These are phyloP conservation scores for Globisporangium paroecandrum DNA, from an alignment of 352 stramenopile species.

Conservation along the genomic window DNA sequence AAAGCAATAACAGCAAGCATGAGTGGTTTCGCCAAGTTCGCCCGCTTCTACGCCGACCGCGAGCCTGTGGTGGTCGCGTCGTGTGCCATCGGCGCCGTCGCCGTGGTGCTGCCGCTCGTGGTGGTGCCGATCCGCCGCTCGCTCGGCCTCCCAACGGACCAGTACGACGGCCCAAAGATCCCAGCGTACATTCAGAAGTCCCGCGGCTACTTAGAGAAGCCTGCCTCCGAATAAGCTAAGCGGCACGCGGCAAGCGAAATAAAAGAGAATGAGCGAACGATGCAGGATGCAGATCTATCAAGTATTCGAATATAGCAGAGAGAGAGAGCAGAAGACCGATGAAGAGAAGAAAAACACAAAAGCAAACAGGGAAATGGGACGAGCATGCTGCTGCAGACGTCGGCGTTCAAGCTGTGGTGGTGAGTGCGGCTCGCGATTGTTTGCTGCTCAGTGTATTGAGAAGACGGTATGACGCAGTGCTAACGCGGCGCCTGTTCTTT, in stretches of 20 bases:
- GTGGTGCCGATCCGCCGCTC: constrained; percentile 83
- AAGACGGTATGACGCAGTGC: background rate
- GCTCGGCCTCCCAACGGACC: constrained; percentile 82
- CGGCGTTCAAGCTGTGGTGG: background rate
- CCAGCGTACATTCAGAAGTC: constrained; percentile 73
- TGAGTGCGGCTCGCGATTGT: background rate
- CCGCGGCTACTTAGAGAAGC: constrained; percentile 56
- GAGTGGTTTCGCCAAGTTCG: constrained; percentile 56
- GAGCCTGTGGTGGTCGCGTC: constrained; percentile 86
- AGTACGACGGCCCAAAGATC: constrained; percentile 86
- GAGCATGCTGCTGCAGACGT: background rate
- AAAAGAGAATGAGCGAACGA: background rate
- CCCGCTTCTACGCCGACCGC: constrained; percentile 81
- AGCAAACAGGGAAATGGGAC: background rate
- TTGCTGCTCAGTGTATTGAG: background rate
- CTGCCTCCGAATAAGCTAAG: constrained; percentile 27
- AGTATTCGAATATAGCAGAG: background rate
- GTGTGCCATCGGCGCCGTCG: constrained; percentile 69
- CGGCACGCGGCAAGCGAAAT: background rate
- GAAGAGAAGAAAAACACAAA: background rate
- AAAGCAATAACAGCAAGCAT: constrained; percentile 9
- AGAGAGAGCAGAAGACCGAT: background rate
- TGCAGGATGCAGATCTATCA: background rate
- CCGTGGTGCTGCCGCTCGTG: constrained; percentile 63
- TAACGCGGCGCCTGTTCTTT: background rate